These are phyloP conservation scores for Ophiostoma ulmi DNA, from an alignment of 2,329 filamentous ascomycete genomes.

Conservation along the genomic window DNA sequence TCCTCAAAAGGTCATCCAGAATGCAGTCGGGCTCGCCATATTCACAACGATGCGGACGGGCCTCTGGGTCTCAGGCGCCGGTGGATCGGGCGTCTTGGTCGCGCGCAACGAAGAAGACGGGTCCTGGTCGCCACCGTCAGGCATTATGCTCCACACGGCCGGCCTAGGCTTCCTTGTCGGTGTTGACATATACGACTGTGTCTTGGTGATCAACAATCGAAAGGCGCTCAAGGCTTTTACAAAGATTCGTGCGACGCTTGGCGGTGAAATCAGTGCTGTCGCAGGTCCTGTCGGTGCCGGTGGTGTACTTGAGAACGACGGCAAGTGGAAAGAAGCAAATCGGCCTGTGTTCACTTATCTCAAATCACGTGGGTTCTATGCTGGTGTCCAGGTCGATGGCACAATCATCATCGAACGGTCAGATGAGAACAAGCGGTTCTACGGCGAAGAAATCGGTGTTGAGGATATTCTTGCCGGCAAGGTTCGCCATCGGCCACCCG, in stretches of 20 bases:
- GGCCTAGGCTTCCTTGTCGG: constrained; percentile 76
- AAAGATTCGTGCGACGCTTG: constrained; percentile 67
- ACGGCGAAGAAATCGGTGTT: constrained; percentile 41
- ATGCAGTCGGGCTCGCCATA: constrained; percentile 64
- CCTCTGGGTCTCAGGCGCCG: constrained; percentile 51
- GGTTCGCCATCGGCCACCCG: constrained; percentile 26
- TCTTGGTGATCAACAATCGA: constrained; percentile 76
- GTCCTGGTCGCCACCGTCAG: constrained; percentile 71
- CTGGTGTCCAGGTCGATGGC: constrained; percentile 66
- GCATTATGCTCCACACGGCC: constrained; percentile 74
- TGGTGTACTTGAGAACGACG: constrained; percentile 59
- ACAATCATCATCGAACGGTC: constrained; percentile 67
- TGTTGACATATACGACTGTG: constrained; percentile 83
- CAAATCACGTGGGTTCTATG: constrained; percentile 67
- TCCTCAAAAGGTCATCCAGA: constrained; percentile 55
- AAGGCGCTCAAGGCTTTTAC: constrained; percentile 74
- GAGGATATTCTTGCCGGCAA: constrained; percentile 26
- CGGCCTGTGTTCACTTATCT: constrained; percentile 57
- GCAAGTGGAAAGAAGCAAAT: constrained; percentile 30
- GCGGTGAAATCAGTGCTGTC: constrained; percentile 70
- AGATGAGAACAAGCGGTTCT: constrained; percentile 69
- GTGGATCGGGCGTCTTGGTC: constrained; percentile 55
- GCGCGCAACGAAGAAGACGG: constrained; percentile 51
- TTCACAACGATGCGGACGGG: constrained; percentile 62
- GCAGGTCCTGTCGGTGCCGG: constrained; percentile 67